Conservation (phyloP, 2,329 filamentous ascomycete genomes). For the Penicillium oxalicum region DNA sequence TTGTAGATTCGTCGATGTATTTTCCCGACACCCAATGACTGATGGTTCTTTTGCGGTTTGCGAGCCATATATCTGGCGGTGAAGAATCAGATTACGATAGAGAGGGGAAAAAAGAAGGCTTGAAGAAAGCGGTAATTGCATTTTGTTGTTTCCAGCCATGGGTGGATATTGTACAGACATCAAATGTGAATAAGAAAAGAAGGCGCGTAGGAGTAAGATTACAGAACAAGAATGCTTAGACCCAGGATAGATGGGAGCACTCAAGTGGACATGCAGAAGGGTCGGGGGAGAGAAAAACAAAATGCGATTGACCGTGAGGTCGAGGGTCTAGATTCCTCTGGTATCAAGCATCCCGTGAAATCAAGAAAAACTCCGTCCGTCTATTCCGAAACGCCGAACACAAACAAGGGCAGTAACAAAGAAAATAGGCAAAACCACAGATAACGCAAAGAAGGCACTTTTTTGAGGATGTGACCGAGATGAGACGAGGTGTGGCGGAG, state of each 20-base stretch:
- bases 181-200: slow-evolving; percentile 13
- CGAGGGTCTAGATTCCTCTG: slow-evolving; percentile 34
- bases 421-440: slow-evolving; percentile 11
- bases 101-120: neutral
- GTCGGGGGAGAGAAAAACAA: slow-evolving; percentile 19
- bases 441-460: slow-evolving; percentile 17
- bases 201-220: slow-evolving; percentile 7
- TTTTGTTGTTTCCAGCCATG: neutral
- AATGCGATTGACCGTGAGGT: slow-evolving; percentile 33
- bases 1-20: too few relatives aligned
- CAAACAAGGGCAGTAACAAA: slow-evolving; percentile 7
- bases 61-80: too few relatives aligned
- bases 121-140: too few relatives aligned
- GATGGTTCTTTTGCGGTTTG: neutral
- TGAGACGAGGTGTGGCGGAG: slow-evolving; percentile 1
- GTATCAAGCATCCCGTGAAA: slow-evolving; percentile 35
- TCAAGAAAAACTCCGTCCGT: slow-evolving; percentile 25
- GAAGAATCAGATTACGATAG: neutral
- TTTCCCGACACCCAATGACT: slow-evolving; percentile 5
- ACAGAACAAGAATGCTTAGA: neutral
- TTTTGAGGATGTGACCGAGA: slow-evolving; percentile 11
- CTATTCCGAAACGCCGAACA: slow-evolving; percentile 36
- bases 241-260: neutral
- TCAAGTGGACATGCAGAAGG: slow-evolving; percentile 9
- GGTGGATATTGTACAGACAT: slow-evolving; percentile 15